Conservation (phyloP, 1,139 yeast genomes). For the Ashbya aceris region DNA sequence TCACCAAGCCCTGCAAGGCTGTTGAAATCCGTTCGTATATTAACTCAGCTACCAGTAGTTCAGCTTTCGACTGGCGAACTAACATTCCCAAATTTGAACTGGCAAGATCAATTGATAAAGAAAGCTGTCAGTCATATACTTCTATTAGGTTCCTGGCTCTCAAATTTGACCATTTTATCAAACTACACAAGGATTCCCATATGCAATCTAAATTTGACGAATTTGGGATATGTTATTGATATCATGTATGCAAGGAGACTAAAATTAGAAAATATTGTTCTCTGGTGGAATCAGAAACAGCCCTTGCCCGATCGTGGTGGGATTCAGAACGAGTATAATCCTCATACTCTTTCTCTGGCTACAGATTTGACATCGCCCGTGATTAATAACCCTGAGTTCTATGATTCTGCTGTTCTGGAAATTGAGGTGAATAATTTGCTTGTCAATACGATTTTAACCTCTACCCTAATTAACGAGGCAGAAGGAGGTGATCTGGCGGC, state of each 20-base stretch:
- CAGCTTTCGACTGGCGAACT: constrained; percentile 48
- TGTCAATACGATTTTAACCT: constrained; percentile 77
- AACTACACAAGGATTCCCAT: constrained; percentile 74
- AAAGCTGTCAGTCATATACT: constrained; percentile 64
- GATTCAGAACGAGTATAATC: constrained; percentile 48
- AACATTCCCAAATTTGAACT: constrained; percentile 68
- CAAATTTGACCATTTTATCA: constrained; percentile 56
- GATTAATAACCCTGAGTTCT: constrained; percentile 72
- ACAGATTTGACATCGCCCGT: constrained; percentile 63
- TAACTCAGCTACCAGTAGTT: constrained; percentile 56
- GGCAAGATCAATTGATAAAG: constrained; percentile 71
- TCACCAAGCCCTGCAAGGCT: constrained; percentile 53
- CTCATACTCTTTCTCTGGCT: constrained; percentile 31
- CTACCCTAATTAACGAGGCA: constrained; percentile 76
- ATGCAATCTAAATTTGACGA: constrained; percentile 72
- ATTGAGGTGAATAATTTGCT: constrained; percentile 70
- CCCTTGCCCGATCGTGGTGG: constrained; percentile 88
- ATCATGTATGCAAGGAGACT: constrained; percentile 77
- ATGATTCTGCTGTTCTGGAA: constrained; percentile 72
- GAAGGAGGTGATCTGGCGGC: constrained; percentile 80
- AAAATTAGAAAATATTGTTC: constrained; percentile 51
- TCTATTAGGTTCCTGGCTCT: constrained; percentile 66
- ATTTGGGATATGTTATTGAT: constrained; percentile 73
- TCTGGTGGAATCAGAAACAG: constrained; percentile 82
- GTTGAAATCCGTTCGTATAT: constrained; percentile 35